A percentile compares a stretch with the other conserved stretches of the same genome.
Conservation (phyloP, 2,329 filamentous ascomycete species). For the Diaporthe vaccinii region DNA sequence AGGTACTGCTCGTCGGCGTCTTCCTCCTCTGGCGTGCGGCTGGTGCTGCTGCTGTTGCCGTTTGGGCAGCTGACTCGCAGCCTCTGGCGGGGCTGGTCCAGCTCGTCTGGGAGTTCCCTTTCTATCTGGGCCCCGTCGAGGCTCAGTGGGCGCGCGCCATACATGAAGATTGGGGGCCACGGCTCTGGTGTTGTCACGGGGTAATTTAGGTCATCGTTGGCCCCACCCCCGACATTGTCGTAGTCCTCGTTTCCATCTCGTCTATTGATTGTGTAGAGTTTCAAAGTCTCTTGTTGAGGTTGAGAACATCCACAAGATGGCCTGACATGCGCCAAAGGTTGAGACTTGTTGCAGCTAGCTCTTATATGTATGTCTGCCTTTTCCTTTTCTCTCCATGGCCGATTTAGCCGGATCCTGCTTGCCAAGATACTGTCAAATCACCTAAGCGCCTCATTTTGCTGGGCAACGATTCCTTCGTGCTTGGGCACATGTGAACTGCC, state of each 20-base stretch:
- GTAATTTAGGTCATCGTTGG: not conserved
- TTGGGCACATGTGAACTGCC: not conserved
- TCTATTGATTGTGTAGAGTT: not conserved
- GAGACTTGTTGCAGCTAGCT: not conserved
- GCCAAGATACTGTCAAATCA: not conserved
- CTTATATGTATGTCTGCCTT: not conserved
- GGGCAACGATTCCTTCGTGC: not conserved
- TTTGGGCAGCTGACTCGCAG: not conserved
- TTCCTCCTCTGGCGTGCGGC: not conserved
- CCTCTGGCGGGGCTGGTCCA: not conserved
- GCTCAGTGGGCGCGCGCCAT: not conserved
- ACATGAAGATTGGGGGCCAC: not conserved
- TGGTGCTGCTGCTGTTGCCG: not conserved
- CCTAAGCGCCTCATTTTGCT: not conserved
- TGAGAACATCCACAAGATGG: not conserved
- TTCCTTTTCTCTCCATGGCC: not conserved
- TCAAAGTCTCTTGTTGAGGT: not conserved
- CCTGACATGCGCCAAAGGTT: not conserved
- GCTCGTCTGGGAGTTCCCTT: not conserved
- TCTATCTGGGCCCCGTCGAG: not conserved
- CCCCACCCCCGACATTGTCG: not conserved
- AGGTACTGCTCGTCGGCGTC: not conserved
- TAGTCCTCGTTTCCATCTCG: not conserved
- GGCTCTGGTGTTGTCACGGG: not conserved
- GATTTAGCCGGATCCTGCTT: conserved; percentile 10